A percentile compares a stretch with the other conserved stretches of the same genome.
phyloP scores from a whole-genome alignment of 2,329 filamentous ascomycete species.

The Monosporascus sp. region DNA sequence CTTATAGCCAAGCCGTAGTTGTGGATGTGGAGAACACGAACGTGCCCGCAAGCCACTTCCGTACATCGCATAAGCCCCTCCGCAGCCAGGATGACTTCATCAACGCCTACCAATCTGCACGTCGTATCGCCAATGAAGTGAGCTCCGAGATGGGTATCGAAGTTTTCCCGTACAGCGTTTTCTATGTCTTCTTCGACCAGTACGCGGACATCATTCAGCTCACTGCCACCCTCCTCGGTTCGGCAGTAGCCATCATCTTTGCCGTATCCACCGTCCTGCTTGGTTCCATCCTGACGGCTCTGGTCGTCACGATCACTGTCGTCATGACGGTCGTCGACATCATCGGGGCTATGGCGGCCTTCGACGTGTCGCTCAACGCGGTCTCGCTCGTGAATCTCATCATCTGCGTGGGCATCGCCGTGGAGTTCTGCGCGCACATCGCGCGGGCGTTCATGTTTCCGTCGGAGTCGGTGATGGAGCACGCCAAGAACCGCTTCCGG shows the following conservation, averaged over 20 bases:
- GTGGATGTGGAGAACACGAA: slow-evolving; percentile 62
- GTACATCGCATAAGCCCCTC: slow-evolving; percentile 81
- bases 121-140: slow-evolving; percentile 78
- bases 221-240: slow-evolving; percentile 72
- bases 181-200: slow-evolving; percentile 99
- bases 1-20: slow-evolving; percentile 80
- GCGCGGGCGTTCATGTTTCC: slow-evolving; percentile 96
- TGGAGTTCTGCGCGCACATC: slow-evolving; percentile 97
- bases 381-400: slow-evolving; percentile 94
- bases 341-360: slow-evolving; percentile 88
- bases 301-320: slow-evolving; percentile 80
- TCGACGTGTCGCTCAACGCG: slow-evolving; percentile 85
- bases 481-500: slow-evolving; percentile 69
- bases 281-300: slow-evolving; percentile 75
- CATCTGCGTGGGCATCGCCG: slow-evolving; percentile 92
- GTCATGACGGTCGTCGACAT: slow-evolving; percentile 93
- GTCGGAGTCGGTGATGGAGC: slow-evolving; percentile 73
- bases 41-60: slow-evolving; percentile 83
- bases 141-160: slow-evolving; percentile 66
- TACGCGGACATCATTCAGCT: slow-evolving; percentile 80
- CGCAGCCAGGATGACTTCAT: slow-evolving; percentile 91
- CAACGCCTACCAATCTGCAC: slow-evolving; percentile 78
- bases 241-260: slow-evolving; percentile 81
- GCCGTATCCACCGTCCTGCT: slow-evolving; percentile 73
- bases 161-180: slow-evolving; percentile 94